These are phyloP conservation scores for Boletus semigastroideus DNA, from an alignment of 1,284 basidiomycete species.

Conservation along the genomic window DNA sequence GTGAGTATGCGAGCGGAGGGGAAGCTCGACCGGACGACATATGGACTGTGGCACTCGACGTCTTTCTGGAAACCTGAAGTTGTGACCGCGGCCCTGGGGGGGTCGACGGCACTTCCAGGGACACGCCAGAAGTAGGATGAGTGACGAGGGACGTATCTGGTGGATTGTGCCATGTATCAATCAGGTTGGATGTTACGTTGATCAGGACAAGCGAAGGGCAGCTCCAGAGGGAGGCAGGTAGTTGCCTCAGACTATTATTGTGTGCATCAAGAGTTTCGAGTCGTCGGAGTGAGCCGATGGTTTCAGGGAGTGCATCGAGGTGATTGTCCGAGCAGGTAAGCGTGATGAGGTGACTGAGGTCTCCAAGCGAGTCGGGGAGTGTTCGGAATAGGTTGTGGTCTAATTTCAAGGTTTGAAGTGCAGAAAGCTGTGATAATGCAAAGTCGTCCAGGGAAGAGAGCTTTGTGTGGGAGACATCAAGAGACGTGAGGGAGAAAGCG, in stretches of 20 bases:
- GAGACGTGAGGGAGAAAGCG: conserved; percentile 69
- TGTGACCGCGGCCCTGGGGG: conserved; percentile 16
- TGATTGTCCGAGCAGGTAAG: conserved; percentile 92
- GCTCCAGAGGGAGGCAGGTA: conserved; percentile 83
- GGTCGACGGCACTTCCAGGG: conserved; percentile 22
- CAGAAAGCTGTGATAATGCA: conserved; percentile 70
- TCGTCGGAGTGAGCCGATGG: conserved; percentile 76
- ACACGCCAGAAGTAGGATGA: conserved; percentile 12
- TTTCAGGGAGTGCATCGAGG: conserved; percentile 74
- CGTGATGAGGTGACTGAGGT: conserved; percentile 67
- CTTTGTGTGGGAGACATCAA: conserved; percentile 92
- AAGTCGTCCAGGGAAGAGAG: conserved; percentile 81
- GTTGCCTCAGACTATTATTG: conserved; percentile 84
- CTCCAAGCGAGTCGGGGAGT: conserved; percentile 81
- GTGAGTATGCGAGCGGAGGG: conserved; percentile 70
- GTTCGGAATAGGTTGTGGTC: conserved; percentile 88
- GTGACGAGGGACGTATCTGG: conserved; percentile 26
- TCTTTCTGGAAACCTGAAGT: conserved; percentile 26
- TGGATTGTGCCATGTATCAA: conserved; percentile 74
- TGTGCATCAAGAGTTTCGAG: conserved; percentile 85
- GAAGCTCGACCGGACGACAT: conserved; percentile 35
- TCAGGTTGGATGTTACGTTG: conserved; percentile 89
- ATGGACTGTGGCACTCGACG: conserved; percentile 23
- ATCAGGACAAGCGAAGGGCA: conserved; percentile 75
- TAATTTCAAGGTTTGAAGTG: conserved; percentile 72